A percentile compares a stretch with the other conserved stretches of the same genome.
These are phyloP conservation scores for Selenicereus undatus DNA, from an alignment of 148 eudicot genomes.

Conservation along the genomic window DNA sequence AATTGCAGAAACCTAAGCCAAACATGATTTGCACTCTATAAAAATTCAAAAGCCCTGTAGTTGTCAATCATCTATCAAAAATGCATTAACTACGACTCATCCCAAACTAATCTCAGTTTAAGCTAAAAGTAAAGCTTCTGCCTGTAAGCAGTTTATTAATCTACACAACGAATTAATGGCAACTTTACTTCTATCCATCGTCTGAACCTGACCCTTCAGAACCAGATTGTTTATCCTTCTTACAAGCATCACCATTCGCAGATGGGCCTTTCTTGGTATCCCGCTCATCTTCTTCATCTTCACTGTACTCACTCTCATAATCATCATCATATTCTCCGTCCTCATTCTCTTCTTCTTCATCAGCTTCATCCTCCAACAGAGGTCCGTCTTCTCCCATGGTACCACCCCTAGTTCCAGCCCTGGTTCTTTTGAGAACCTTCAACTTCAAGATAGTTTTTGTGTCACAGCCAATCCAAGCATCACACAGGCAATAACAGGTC, in stretches of 20 bases:
- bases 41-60: not conserved
- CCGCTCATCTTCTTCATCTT: slow-evolving; percentile 62
- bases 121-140: not conserved
- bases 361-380: slow-evolving; percentile 50
- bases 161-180: slow-evolving; percentile 4
- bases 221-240: slow-evolving; percentile 30
- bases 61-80: slow-evolving; percentile 16
- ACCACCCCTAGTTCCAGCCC: slow-evolving; percentile 76
- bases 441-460: slow-evolving; percentile 50
- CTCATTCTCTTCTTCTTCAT: slow-evolving; percentile 72
- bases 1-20: no score
- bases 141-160: slow-evolving; percentile 15
- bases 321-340: slow-evolving; percentile 72
- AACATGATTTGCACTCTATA: no score
- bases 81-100: slow-evolving; percentile 11
- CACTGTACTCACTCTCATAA: slow-evolving; percentile 90
- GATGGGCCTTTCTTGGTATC: slow-evolving; percentile 38
- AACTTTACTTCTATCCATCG: slow-evolving; percentile 36
- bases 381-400: slow-evolving; percentile 43
- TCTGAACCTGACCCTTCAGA: slow-evolving; percentile 57
- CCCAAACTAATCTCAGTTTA: not conserved
- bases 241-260: slow-evolving; percentile 32
- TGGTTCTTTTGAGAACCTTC: slow-evolving; percentile 58
- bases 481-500: slow-evolving; percentile 60
- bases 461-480: slow-evolving; percentile 88